Percentiles rank a stretch among this genome's conserved stretches.
Evolutionary conservation across 305 asterid genomes (phyloP).

Genomic region (Fraxinus albicans): DNA sequence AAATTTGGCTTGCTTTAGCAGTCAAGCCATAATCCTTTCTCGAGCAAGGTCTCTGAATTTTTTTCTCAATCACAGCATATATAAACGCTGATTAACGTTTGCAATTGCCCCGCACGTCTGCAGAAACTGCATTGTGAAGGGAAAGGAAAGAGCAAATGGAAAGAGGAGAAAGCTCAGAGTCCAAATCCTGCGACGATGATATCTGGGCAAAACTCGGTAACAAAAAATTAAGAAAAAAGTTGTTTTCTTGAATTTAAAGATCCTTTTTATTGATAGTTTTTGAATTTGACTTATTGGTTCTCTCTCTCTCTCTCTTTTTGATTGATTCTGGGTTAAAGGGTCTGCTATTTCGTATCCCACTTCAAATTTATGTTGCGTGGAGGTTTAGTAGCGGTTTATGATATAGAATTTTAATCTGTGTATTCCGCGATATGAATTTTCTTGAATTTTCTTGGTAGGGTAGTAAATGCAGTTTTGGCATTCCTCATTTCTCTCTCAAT

Average conservation of each 20-base stretch:
- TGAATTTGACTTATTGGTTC: not conserved
- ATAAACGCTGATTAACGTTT: not conserved
- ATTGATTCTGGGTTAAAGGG: constrained; percentile 8
- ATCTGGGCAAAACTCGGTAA: constrained; percentile 83
- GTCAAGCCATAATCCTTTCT: not conserved
- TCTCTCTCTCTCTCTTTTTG: not conserved
- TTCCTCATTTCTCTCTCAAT: not conserved
- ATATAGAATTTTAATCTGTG: not conserved
- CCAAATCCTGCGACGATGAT: constrained; percentile 39
- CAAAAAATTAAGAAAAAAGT: not conserved
- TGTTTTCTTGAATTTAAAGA: not conserved
- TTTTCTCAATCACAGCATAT: not conserved
- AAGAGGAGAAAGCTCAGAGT: constrained; percentile 57
- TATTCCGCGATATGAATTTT: not conserved
- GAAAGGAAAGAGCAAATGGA: constrained; percentile 47
- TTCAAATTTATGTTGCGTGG: not conserved
- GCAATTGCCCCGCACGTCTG: constrained; percentile 24
- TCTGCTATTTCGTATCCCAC: not conserved
- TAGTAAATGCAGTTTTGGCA: not conserved
- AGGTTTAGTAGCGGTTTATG: not conserved
- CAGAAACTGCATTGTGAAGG: constrained; percentile 23
- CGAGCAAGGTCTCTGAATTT: not conserved
- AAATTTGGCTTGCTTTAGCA: not conserved
- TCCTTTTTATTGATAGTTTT: not conserved
- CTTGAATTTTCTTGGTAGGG: not conserved